Evolutionary conservation across 2,329 filamentous ascomycete genomes (phyloP), one percentile per base, ranked within the genome.

Genomic region (Macroventuria anomochaeta): DNA sequence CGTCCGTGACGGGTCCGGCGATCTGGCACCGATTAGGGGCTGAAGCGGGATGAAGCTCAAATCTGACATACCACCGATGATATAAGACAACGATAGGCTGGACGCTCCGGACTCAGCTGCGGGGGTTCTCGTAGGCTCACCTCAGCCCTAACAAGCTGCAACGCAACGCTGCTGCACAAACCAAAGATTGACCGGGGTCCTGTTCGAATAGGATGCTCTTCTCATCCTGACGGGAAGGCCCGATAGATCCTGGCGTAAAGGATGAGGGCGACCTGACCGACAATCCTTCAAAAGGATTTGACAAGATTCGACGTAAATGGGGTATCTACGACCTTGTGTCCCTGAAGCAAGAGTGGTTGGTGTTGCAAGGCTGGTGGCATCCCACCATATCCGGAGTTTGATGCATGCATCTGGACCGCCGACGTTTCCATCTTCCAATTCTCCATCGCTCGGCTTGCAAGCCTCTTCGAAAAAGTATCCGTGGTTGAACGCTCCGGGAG

Each of bases 91-190:
- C 34, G 15, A 43, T 29, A 42, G 26, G 44, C 28, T 32, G 15
- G 26, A 33, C 7, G 8, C 28, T 3, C 7, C 17, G 31, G n/a
- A 21, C 7, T 8, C 25, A 7, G 28, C 28, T 32, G 36, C 18
- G 33, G 28, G 36, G 29, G 28, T 20, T 23, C 15, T 28, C 21
- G 28, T 21, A 34, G 20, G 2, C 26, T 8, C 6, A 25, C 12
- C 21, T 12, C n/a, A 20, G 21, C n/a, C 46, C 29, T 36, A 25
- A 11, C 18, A 11, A 26, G 18, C 40, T 28, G 37, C 21, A 23
- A 46, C 12, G 25, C 21, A 41, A 23, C 15, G 18, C 20, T 38
- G 44, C 44, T 38, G 44, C 44, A 47, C 44, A n/a, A 31, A 12
- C n/a, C 18, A 6, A 8, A 39, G 2, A 17, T 20, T 13, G 20